Evolutionary conservation across 2,329 filamentous ascomycete genomes (phyloP).

Genomic region (Polytolypa hystricis): DNA sequence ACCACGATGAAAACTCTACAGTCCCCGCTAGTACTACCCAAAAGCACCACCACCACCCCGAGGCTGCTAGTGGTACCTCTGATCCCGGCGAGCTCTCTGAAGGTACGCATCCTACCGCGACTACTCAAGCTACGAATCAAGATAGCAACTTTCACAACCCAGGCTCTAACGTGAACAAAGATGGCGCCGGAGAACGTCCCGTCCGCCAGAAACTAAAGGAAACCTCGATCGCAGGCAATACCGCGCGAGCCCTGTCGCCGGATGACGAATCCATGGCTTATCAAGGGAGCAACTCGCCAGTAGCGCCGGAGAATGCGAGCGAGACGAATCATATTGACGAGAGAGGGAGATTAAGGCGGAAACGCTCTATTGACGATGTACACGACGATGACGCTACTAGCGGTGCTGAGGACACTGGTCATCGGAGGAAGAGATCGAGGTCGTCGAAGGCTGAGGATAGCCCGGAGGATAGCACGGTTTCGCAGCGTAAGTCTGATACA

Average conservation of each 20-base stretch:
- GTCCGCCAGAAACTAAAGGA: conserved; percentile 52
- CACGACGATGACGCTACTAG: conserved; percentile 22
- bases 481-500: too few species aligned
- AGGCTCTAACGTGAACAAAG: conserved; percentile 12
- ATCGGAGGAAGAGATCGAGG: conserved; percentile 25
- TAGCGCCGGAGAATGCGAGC: conserved; percentile 12
- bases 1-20: not conserved
- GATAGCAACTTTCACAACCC: conserved; percentile 9
- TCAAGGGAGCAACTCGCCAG: conserved; percentile 4
- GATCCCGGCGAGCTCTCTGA: conserved; percentile 12
- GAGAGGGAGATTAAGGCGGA: conserved; percentile 26
- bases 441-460: conserved; percentile 16
- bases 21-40: conserved; percentile 2
- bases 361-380: conserved; percentile 33
- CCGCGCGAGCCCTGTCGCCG: conserved; percentile 8
- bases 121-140: conserved; percentile 15
- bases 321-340: conserved; percentile 21
- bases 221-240: conserved; percentile 42
- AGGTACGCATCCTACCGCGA: too few species aligned
- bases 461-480: too few species aligned
- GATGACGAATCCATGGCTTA: conserved; percentile 10
- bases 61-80: not conserved
- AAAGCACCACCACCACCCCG: not conserved
- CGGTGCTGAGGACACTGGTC: conserved; percentile 15
- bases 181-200: conserved; percentile 42